phyloP scores from a whole-genome alignment of 306 rosid genomes.

The Fagus sylvatica region DNA sequence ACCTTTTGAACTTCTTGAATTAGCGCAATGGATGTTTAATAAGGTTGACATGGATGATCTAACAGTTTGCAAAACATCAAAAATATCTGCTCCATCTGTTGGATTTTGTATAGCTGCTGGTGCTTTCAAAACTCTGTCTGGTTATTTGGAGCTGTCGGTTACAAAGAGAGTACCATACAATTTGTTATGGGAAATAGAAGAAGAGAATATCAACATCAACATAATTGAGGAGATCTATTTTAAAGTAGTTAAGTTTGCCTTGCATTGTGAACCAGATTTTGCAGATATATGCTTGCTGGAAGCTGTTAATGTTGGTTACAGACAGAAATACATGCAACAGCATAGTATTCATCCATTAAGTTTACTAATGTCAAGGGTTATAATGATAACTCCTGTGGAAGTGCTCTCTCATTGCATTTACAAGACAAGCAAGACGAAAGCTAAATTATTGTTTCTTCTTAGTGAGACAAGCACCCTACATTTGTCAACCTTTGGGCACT shows the following conservation, averaged over 20 bases:
- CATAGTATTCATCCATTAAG: conserved; percentile 53
- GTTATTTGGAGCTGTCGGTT: conserved; percentile 54
- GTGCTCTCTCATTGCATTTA: conserved; percentile 52
- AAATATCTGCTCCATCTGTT: conserved; percentile 45
- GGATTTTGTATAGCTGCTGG: conserved; percentile 68
- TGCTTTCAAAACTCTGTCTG: conserved; percentile 64
- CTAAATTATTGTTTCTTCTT: conserved; percentile 68
- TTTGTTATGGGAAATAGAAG: conserved; percentile 60
- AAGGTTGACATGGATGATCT: conserved; percentile 40
- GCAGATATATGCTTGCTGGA: conserved; percentile 73
- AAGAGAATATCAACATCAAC: conserved; percentile 29
- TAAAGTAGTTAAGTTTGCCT: conserved; percentile 42
- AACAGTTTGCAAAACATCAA: conserved; percentile 27
- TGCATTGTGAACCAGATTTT: conserved; percentile 47
- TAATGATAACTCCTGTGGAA: conserved; percentile 58
- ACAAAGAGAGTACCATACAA: conserved; percentile 49
- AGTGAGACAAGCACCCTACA: conserved; percentile 70
- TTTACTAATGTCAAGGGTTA: conserved; percentile 53
- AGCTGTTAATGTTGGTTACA: conserved; percentile 53
- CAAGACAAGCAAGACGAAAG: conserved; percentile 46
- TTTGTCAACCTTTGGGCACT: conserved; percentile 68
- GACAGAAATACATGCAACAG: conserved; percentile 47
- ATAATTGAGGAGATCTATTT: conserved; percentile 65
- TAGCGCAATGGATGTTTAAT: conserved; percentile 74
- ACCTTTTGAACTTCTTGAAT: conserved; percentile 77